Evolutionary conservation across 306 rosid genomes (phyloP).

Genomic region (Prosopis cineraria): DNA sequence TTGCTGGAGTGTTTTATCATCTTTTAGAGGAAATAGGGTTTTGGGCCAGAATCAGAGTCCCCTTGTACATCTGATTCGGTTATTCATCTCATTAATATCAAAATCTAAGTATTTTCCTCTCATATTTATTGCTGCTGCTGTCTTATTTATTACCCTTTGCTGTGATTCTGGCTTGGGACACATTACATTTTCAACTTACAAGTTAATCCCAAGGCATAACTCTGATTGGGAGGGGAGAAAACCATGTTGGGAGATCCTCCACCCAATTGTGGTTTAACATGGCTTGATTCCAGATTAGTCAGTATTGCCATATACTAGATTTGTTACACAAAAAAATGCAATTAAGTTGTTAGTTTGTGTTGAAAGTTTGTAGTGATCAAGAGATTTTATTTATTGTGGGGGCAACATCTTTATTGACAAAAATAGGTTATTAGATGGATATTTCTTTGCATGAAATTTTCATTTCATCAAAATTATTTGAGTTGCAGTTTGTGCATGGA

Average conservation of each 20-base stretch:
- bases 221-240: not conserved
- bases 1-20: too few relatives aligned
- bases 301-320: not conserved
- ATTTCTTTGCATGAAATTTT: constrained; percentile 26
- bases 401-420: not conserved
- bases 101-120: too few relatives aligned
- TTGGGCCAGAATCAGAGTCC: too few relatives aligned
- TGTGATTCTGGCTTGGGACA: too few relatives aligned
- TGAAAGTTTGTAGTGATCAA: not conserved
- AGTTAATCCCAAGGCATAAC: not conserved
- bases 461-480: constrained; percentile 13
- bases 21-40: too few relatives aligned
- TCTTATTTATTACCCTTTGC: too few relatives aligned
- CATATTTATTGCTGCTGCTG: too few relatives aligned
- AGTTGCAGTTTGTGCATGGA: not conserved
- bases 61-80: too few relatives aligned
- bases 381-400: not conserved
- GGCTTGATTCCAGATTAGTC: not conserved
- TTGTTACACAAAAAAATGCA: not conserved
- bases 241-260: not conserved
- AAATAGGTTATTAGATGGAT: not conserved
- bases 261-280: not conserved
- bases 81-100: too few relatives aligned
- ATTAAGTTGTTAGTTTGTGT: not conserved
- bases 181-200: too few relatives aligned